Percentiles rank a stretch among this genome's conserved stretches.
These are phyloP conservation scores for Solanum verrucosum DNA, from an alignment of 257 asterid genomes.

Conservation along the genomic window DNA sequence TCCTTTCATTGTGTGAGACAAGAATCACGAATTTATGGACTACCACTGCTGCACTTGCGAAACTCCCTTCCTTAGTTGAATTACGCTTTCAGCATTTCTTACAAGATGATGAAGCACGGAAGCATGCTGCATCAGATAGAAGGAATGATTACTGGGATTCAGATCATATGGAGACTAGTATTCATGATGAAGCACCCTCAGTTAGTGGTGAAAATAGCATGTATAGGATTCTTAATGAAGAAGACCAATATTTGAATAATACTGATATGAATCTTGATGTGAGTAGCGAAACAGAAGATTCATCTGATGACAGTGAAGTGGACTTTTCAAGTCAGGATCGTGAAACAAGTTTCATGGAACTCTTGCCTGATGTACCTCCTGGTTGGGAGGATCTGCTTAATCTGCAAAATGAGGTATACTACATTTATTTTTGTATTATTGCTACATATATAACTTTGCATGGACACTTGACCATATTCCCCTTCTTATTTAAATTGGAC, in stretches of 20 bases:
- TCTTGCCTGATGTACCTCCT: slow-evolving; percentile 33
- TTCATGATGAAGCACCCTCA: slow-evolving; percentile 28
- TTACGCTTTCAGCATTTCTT: slow-evolving; percentile 68
- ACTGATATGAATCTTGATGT: slow-evolving; percentile 29
- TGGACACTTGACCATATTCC: background rate
- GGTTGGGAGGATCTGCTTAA: slow-evolving; percentile 49
- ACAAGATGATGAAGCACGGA: slow-evolving; percentile 19
- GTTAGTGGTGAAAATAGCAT: slow-evolving; percentile 27
- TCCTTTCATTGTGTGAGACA: slow-evolving; percentile 80
- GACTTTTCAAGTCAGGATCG: slow-evolving; percentile 49
- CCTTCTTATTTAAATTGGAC: background rate
- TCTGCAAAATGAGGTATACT: slow-evolving; percentile 55
- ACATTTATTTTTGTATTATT: background rate
- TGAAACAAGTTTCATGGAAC: slow-evolving; percentile 22
- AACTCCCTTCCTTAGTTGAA: slow-evolving; percentile 67
- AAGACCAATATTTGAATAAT: slow-evolving; percentile 36
- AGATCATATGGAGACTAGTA: slow-evolving; percentile 18
- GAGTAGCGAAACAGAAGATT: slow-evolving; percentile 32
- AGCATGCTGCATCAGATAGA: slow-evolving; percentile 31
- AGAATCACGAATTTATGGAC: slow-evolving; percentile 86
- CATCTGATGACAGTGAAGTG: slow-evolving; percentile 79
- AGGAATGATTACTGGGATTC: slow-evolving; percentile 25
- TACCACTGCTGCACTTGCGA: slow-evolving; percentile 66
- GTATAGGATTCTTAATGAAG: slow-evolving; percentile 21
- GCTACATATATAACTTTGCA: background rate